Evolutionary conservation across 2,329 filamentous ascomycete genomes (phyloP).

Genomic region (Aspergillus fijiensis): DNA sequence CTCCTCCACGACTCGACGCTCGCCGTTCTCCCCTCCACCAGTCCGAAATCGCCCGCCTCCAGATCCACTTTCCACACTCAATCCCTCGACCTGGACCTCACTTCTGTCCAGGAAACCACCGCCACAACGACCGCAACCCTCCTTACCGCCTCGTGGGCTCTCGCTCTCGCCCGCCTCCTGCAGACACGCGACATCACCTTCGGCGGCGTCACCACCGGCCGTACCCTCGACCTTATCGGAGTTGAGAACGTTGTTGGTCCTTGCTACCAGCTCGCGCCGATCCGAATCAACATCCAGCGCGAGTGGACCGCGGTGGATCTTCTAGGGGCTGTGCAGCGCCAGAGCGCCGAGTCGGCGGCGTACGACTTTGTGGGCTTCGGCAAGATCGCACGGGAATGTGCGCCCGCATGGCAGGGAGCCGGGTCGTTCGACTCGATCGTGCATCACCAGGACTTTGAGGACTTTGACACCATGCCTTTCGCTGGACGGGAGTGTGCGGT

Average conservation of each 20-base stretch:
- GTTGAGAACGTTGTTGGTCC: slow-evolving; percentile 60
- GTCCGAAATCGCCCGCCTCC: not conserved
- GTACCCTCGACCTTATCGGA: slow-evolving; percentile 55
- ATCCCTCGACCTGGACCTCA: slow-evolving; percentile 38
- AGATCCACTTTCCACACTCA: slow-evolving; percentile 24
- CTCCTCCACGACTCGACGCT: slow-evolving; percentile 56
- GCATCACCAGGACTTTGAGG: slow-evolving; percentile 59
- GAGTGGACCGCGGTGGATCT: slow-evolving; percentile 52
- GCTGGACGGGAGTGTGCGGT: slow-evolving; percentile 42
- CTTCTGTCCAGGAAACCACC: slow-evolving; percentile 42
- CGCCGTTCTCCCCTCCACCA: slow-evolving; percentile 25
- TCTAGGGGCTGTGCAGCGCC: slow-evolving; percentile 51
- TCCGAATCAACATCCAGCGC: slow-evolving; percentile 55
- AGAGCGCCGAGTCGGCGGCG: slow-evolving; percentile 53
- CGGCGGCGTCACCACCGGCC: slow-evolving; percentile 62
- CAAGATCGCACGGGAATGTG: slow-evolving; percentile 51
- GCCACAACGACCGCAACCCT: slow-evolving; percentile 62
- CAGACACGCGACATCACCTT: slow-evolving; percentile 57
- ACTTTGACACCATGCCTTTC: slow-evolving; percentile 55
- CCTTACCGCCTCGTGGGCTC: slow-evolving; percentile 63
- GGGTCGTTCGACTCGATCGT: slow-evolving; percentile 57
- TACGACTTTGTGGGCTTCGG: slow-evolving; percentile 54
- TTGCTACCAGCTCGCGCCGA: slow-evolving; percentile 55
- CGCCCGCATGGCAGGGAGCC: slow-evolving; percentile 35
- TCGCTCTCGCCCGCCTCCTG: slow-evolving; percentile 57